Evolutionary conservation across 352 stramenopile species (phyloP), one percentile per base, ranked within the genome.

Genomic region (Plasmopara muralis): DNA sequence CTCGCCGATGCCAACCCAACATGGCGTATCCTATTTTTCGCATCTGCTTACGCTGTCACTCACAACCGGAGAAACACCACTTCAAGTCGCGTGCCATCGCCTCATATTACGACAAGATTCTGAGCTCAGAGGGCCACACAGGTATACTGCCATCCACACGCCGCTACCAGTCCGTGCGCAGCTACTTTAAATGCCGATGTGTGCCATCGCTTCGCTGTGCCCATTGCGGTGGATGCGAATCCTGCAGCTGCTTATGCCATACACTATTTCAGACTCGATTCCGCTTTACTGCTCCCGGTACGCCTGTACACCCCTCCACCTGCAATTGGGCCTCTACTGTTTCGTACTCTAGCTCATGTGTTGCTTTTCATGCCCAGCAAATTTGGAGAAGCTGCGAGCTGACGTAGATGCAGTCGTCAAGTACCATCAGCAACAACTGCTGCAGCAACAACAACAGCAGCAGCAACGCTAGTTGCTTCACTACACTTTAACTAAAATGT

Each of bases 231-330:
- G 79, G 78, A 50, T 93, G 83, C 42, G 79, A 91, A 61, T 84
- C 77, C 37, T 93, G 83, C 56, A 80, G 72, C 50, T 93, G 83
- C 28, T 55, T 87, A 41, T 93, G 83, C 39, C 83, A 93, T 69
- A 93, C 83, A 43, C 71, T 86, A n/a, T 93, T 89, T 70, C 80
- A 89, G 64, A 93, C 80, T 16, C 83, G 83, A 37, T 90, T 88
- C 60, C 83, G 83, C 49, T 83, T 77, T 56, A 69, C 64, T n/a
- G 64, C 77, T 28, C 83, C 80, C 41, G 83, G 83, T 90, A 58
- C 50, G 78, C 72, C 31, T 12, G 2, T 41, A 8, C 3, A 15
- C 31, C 18, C 44, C 13, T 18, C 15, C 43, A 13, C 6, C 10
- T 7, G 47, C 6, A 20, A 54, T 38, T 33, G 47, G 43, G 38